Conservation (phyloP, 176 grass and related monocot genomes). For the Urochloa ruziziensis region DNA sequence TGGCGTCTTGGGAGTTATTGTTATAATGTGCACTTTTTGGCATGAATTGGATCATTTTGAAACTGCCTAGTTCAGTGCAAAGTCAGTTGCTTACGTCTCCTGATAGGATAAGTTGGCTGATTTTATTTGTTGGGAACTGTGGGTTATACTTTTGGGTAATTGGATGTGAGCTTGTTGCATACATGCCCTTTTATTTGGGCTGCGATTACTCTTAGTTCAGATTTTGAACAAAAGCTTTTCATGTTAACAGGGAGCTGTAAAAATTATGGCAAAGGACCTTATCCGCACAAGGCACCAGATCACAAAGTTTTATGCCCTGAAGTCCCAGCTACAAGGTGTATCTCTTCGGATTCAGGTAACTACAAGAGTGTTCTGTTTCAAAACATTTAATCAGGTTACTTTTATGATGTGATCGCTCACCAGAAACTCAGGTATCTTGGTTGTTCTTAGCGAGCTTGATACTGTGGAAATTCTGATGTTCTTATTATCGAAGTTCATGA, state of each 20-base stretch:
- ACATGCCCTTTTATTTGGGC: neutral
- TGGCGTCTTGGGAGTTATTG: neutral
- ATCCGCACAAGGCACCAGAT: conserved; percentile 88
- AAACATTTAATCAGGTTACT: neutral
- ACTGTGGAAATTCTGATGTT: neutral
- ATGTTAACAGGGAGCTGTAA: conserved; percentile 70
- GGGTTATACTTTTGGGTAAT: neutral
- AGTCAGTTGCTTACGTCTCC: neutral
- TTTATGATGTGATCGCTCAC: neutral
- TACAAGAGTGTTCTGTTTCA: neutral
- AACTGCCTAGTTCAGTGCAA: neutral
- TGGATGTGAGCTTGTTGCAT: neutral
- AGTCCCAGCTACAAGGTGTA: conserved; percentile 90
- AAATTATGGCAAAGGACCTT: conserved; percentile 92
- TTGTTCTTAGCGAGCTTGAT: neutral
- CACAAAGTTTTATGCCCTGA: conserved; percentile 88
- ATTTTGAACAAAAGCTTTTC: neutral
- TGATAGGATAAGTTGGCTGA: neutral
- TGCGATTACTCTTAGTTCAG: neutral
- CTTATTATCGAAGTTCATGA: neutral
- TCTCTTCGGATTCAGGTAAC: conserved; percentile 87
- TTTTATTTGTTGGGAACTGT: neutral
- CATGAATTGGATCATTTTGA: neutral
- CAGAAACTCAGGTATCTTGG: neutral
- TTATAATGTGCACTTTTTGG: neutral